Evolutionary conservation across 2,329 filamentous ascomycete genomes (phyloP).

Genomic region (Aspergillus cejpii): DNA sequence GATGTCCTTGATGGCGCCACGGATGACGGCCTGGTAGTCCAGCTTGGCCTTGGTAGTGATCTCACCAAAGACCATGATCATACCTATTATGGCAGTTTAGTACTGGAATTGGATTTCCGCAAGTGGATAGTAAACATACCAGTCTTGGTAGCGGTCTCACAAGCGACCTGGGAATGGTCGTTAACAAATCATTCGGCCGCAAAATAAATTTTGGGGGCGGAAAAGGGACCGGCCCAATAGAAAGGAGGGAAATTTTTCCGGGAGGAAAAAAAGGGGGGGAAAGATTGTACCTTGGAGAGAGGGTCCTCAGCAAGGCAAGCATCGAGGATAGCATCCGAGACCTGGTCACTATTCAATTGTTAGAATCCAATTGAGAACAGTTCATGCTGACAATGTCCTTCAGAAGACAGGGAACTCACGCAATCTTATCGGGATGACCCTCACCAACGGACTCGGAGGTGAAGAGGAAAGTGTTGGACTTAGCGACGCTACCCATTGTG

Average conservation of each 20-base stretch:
- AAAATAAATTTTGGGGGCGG: conserved; percentile 7
- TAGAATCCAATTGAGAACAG: too few relatives aligned
- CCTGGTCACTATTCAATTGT: conserved; percentile 62
- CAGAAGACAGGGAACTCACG: conserved; percentile 42
- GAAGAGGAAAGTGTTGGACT: conserved; percentile 68
- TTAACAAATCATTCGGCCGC: conserved; percentile 8
- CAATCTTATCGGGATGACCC: conserved; percentile 94
- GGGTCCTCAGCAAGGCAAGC: conserved; percentile 92
- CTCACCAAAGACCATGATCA: conserved; percentile 99
- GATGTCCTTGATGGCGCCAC: conserved; percentile 92
- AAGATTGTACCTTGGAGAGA: conserved; percentile 68
- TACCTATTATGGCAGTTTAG: conserved; percentile 37
- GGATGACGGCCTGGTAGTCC: conserved; percentile 98
- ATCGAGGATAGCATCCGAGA: conserved; percentile 97
- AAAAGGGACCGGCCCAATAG: conserved; percentile 6
- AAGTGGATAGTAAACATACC: conserved; percentile 48
- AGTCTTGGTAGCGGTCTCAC: conserved; percentile 99
- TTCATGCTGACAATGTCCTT: too few relatives aligned
- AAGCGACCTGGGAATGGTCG: conserved; percentile 59
- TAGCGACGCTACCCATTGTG: conserved; percentile 56
- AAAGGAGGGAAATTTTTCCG: neutral
- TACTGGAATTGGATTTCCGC: conserved; percentile 12
- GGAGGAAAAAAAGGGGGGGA: neutral
- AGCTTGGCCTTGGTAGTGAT: conserved; percentile 94
- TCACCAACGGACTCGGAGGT: conserved; percentile 86